Conservation (phyloP, 768 basidiomycete genomes). For the Bullera alba region DNA sequence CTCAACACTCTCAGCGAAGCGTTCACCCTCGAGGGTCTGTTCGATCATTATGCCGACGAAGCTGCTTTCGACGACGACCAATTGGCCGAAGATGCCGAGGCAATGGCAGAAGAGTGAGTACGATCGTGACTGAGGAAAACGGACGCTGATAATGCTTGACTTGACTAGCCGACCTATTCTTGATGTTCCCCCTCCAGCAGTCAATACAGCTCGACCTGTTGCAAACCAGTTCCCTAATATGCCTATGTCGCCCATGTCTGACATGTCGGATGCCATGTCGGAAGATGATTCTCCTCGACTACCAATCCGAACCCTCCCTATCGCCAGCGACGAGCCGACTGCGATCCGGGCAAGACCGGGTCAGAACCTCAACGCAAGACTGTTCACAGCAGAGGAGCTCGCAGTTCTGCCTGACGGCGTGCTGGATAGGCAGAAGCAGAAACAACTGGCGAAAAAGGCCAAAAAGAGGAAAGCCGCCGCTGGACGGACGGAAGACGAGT, state of each 20-base stretch:
- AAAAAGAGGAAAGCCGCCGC: conserved; percentile 31
- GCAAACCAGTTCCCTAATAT: neutral
- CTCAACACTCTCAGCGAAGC: conserved; percentile 63
- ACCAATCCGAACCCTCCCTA: neutral
- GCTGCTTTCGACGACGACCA: conserved; percentile 57
- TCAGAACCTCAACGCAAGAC: too few species aligned
- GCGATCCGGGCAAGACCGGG: neutral
- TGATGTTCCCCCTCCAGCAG: too few species aligned
- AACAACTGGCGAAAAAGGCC: conserved; percentile 41
- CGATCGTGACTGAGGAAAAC: too few species aligned
- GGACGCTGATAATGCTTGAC: too few species aligned
- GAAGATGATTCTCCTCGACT: neutral
- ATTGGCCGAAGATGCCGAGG: conserved; percentile 40
- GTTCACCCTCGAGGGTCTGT: conserved; percentile 73
- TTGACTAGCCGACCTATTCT: too few species aligned
- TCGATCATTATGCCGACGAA: conserved; percentile 71
- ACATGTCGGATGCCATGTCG: neutral
- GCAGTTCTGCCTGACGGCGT: conserved; percentile 32
- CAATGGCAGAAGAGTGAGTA: conserved; percentile 28
- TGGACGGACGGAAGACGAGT: conserved; percentile 21
- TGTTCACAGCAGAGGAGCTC: conserved; percentile 42
- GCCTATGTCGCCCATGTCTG: neutral
- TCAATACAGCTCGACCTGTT: neutral
- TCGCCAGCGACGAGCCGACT: neutral
- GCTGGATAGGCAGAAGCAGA: conserved; percentile 36